These are phyloP conservation scores for Epichloe aotearoae DNA, from an alignment of 2,329 filamentous ascomycete genomes.

Conservation along the genomic window DNA sequence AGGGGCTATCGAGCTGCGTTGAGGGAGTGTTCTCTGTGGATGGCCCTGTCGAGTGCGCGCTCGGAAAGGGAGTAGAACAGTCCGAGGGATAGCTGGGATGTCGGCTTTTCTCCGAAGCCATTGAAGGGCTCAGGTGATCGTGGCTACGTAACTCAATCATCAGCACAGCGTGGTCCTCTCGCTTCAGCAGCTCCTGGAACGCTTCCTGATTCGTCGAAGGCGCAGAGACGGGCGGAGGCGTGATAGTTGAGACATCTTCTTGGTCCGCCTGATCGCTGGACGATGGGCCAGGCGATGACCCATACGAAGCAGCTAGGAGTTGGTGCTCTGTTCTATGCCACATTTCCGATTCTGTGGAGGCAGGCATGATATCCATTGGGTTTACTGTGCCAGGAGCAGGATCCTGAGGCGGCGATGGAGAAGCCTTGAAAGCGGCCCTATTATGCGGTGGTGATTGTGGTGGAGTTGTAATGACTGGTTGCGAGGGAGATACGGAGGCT, in stretches of 20 bases:
- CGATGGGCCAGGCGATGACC: constrained; percentile 10
- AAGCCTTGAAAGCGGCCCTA: constrained; percentile 8
- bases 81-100: constrained; percentile 25
- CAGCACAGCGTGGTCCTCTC: constrained; percentile 11
- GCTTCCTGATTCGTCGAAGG: constrained; percentile 7
- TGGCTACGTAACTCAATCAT: constrained; percentile 15
- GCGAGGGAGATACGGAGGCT: not conserved
- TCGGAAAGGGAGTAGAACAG: constrained; percentile 28
- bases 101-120: constrained; percentile 12
- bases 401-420: constrained; percentile 18
- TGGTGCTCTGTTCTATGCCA: constrained; percentile 25
- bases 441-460: constrained; percentile 1
- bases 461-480: not conserved
- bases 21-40: constrained; percentile 33
- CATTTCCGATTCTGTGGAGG: constrained; percentile 24
- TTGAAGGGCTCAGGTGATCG: constrained; percentile 12
- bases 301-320: constrained; percentile 16
- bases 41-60: constrained; percentile 25
- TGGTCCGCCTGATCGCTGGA: constrained; percentile 1
- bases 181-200: constrained; percentile 4
- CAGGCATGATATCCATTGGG: constrained; percentile 40
- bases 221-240: constrained; percentile 11
- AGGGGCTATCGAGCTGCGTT: constrained; percentile 30
- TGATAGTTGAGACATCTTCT: constrained; percentile 3
- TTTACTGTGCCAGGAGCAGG: constrained; percentile 36